Conservation (phyloP, 2,329 filamentous ascomycete species). For the Talaromyces atroroseus region DNA sequence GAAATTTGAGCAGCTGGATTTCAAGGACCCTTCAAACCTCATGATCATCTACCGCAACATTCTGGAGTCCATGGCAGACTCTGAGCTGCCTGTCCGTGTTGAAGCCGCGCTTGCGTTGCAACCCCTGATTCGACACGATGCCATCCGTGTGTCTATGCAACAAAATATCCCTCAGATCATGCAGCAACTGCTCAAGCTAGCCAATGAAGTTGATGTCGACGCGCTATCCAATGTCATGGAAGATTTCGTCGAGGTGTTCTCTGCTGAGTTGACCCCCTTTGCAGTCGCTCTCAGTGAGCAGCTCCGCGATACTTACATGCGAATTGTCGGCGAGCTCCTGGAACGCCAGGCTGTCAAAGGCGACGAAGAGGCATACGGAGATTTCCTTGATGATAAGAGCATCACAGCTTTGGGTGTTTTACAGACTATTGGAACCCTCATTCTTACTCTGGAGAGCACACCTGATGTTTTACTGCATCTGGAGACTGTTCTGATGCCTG, state of each 20-base stretch:
- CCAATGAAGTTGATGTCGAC: constrained; percentile 97
- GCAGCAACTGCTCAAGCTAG: constrained; percentile 94
- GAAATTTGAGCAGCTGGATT: constrained; percentile 96
- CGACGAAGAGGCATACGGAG: constrained; percentile 73
- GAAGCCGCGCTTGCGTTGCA: constrained; percentile 91
- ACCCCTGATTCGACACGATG: constrained; percentile 89
- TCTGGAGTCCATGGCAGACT: constrained; percentile 91
- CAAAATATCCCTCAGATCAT: constrained; percentile 98
- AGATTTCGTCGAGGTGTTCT: constrained; percentile 98
- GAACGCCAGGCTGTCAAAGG: constrained; percentile 75
- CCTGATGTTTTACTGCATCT: constrained; percentile 92
- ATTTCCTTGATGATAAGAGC: constrained; percentile 96
- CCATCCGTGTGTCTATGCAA: constrained; percentile 93
- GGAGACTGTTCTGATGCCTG: constrained; percentile 93
- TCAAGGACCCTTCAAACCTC: constrained; percentile 93
- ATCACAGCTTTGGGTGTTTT: constrained; percentile 94
- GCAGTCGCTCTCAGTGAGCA: constrained; percentile 95
- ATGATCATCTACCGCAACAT: constrained; percentile 96
- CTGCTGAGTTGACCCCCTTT: constrained; percentile 92
- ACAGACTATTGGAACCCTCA: constrained; percentile 95
- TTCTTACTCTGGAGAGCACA: constrained; percentile 92
- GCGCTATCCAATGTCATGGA: constrained; percentile 98
- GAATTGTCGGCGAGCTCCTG: constrained; percentile 85
- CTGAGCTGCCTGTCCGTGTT: constrained; percentile 87
- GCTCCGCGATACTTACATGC: constrained; percentile 88